Conservation (phyloP, 257 asterid genomes). For the Henckelia pumila region DNA sequence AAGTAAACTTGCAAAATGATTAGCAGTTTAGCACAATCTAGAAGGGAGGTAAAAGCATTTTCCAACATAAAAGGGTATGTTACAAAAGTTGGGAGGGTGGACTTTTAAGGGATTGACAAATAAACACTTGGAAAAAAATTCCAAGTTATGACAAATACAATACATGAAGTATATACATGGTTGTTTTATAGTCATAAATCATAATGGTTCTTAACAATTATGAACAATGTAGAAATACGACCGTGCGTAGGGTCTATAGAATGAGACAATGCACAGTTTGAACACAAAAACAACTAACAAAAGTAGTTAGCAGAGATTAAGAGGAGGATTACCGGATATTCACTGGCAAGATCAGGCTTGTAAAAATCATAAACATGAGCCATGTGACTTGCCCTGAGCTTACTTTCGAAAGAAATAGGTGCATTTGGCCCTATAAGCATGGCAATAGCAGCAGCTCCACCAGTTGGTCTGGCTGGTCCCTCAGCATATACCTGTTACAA, state of each 20-base stretch:
- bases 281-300: slow-evolving; percentile 17
- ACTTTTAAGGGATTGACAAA: not conserved
- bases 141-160: not conserved
- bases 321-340: slow-evolving; percentile 76
- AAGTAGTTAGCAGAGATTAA: slow-evolving; percentile 13
- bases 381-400: slow-evolving; percentile 95
- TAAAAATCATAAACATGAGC: slow-evolving; percentile 93
- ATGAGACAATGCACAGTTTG: slow-evolving; percentile 6
- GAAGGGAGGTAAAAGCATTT: not conserved
- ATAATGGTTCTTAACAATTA: not conserved
- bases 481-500: slow-evolving; percentile 87
- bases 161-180: not conserved
- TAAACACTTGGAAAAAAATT: not conserved
- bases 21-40: no score
- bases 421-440: slow-evolving; percentile 98
- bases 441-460: slow-evolving; percentile 99
- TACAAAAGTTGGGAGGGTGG: not conserved
- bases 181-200: not conserved
- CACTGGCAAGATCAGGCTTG: slow-evolving; percentile 99
- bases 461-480: slow-evolving; percentile 99
- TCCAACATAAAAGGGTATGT: not conserved
- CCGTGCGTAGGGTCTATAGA: not conserved
- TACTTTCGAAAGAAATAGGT: slow-evolving; percentile 93
- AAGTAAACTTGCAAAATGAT: not conserved
- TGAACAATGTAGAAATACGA: not conserved